Base-by-base conservation (phyloP, 805 yeast species). In the Hanseniaspora hatyaiensis region DNA sequence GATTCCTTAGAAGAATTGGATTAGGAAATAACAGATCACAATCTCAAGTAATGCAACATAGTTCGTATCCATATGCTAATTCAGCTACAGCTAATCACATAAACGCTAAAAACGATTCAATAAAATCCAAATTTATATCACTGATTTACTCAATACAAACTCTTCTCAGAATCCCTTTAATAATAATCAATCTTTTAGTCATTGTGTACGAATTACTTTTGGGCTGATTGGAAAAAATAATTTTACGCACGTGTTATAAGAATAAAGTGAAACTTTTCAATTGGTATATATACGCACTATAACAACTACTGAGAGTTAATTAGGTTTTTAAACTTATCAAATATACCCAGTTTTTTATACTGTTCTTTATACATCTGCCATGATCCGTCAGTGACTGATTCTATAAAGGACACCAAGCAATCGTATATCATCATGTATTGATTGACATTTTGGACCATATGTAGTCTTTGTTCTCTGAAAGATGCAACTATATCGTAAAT, bases 361-460 rank as follows among this genome's bases (percentile, higher is more conserved):
- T 37, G 28, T 6, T 37, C 26, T 20, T 30, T 33, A 31, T 36
- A 44, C 26, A 13, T 15, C 19, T 36, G 13, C 48, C 48, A 44
- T 4, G 48, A 44, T 11, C 31, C 31, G 22, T 44, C 48, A 16
- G 32, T 18, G 16, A 22, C 9, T 15, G 48, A 15, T 36, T 44
- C 37, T 24, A 37, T 60, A 50, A 57, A 65, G 40, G 57, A 57
- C 39, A 66, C 46, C 28, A 67, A 42, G 49, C 76, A 67, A 52
- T 85, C 92, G 61, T 85, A 84, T 60, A 89, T 80, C 52, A 78
- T 70, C 19, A 80, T 67, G 54, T 73, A 82, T 62, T 84, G 95
- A 51, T 80, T 77, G 51, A 83, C 69, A 56, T 77, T 81, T 59
- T 84, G 94, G 12, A 85, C 94, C 92, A 84, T 84, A 4, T 87